Evolutionary conservation across 805 yeast genomes (phyloP).

Genomic region (Kazachstania viticola): DNA sequence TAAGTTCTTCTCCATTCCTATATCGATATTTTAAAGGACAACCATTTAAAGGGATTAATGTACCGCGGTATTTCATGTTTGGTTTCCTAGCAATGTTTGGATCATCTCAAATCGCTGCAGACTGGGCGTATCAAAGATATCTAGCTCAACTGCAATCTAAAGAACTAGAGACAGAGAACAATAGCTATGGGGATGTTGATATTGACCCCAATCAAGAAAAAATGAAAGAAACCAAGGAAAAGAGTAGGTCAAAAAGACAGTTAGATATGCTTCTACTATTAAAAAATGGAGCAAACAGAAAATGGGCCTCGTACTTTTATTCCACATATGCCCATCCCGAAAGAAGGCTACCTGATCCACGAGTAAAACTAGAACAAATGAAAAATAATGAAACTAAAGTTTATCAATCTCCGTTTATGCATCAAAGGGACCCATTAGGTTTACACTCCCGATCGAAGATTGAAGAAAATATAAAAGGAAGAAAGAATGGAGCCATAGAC

Average conservation of each 20-base stretch:
- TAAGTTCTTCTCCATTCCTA: constrained; percentile 34
- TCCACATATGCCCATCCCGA: constrained; percentile 41
- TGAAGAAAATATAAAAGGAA: neutral
- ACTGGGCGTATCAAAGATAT: constrained; percentile 24
- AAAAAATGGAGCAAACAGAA: constrained; percentile 25
- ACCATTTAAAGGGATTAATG: constrained; percentile 28
- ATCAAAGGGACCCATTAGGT: constrained; percentile 30
- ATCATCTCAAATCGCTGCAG: constrained; percentile 24
- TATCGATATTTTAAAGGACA: constrained; percentile 27
- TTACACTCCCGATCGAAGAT: constrained; percentile 15
- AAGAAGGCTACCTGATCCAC: constrained; percentile 46
- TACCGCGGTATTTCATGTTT: constrained; percentile 31
- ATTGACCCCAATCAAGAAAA: neutral
- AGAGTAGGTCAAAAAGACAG: constrained; percentile 17
- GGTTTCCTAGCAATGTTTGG: constrained; percentile 32
- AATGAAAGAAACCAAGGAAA: too few relatives aligned
- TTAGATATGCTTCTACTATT: constrained; percentile 26
- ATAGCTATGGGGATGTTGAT: constrained; percentile 8
- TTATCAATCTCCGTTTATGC: constrained; percentile 14
- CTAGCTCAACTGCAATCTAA: constrained; percentile 16
- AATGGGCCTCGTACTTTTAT: constrained; percentile 43
- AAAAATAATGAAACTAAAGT: constrained; percentile 7
- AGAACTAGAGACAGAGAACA: constrained; percentile 14
- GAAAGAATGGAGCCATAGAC: too few relatives aligned
- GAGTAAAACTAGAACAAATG: constrained; percentile 25